phyloP scores from a whole-genome alignment of 176 grass and related monocot species.

The Juncus inflexus region DNA sequence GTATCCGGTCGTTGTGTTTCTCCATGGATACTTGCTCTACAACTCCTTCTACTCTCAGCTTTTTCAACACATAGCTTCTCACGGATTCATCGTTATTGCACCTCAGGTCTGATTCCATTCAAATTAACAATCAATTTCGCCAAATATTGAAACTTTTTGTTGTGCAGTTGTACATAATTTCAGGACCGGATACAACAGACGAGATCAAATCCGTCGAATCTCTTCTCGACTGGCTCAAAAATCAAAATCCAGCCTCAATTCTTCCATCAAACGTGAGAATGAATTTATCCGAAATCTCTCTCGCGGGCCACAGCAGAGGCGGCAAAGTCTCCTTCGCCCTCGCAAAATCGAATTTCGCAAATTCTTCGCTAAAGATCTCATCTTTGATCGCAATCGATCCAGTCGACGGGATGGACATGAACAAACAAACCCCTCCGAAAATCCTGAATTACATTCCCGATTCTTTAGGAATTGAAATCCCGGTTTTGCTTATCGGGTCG shows the following conservation, averaged over 20 bases:
- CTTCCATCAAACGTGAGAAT: conserved; percentile 30
- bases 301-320: conserved; percentile 78
- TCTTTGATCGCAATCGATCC: conserved; percentile 69
- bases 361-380: conserved; percentile 31
- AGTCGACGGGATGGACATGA: conserved; percentile 68
- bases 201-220: conserved; percentile 61
- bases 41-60: conserved; percentile 96
- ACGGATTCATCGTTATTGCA: conserved; percentile 62
- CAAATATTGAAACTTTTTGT: background rate
- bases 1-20: conserved; percentile 73
- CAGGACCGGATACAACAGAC: conserved; percentile 48
- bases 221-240: conserved; percentile 50
- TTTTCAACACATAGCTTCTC: conserved; percentile 62
- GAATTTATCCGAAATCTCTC: conserved; percentile 33
- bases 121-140: background rate
- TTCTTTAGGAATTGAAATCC: conserved; percentile 32
- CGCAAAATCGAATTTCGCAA: conserved; percentile 35
- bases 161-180: conserved; percentile 50
- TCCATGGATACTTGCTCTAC: conserved; percentile 58
- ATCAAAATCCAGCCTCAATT: conserved; percentile 23
- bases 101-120: conserved; percentile 45
- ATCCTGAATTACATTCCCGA: conserved; percentile 32
- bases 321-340: conserved; percentile 81
- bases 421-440: conserved; percentile 57
- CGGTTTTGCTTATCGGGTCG: conserved; percentile 70